Conservation (phyloP, 2,329 filamentous ascomycete genomes). For the Hortaea sp. region DNA sequence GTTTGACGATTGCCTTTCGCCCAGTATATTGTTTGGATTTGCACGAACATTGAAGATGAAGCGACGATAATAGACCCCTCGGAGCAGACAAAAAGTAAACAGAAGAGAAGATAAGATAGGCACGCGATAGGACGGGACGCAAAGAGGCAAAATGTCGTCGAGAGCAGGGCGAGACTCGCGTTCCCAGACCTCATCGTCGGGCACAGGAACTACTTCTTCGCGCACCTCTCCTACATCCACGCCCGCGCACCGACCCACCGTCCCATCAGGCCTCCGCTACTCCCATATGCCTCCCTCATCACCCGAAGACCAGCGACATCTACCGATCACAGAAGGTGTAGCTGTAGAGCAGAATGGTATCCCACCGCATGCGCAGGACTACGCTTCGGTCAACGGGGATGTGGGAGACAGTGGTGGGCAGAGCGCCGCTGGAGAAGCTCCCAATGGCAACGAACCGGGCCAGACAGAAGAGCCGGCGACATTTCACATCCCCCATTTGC, state of each 20-base stretch:
- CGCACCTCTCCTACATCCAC: not conserved
- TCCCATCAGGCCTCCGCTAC: slow-evolving; percentile 29
- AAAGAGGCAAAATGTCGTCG: not conserved
- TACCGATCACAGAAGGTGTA: not conserved
- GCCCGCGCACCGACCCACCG: slow-evolving; percentile 14
- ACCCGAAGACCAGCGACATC: slow-evolving; percentile 29
- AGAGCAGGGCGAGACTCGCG: too few species aligned
- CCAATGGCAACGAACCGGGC: slow-evolving; percentile 11
- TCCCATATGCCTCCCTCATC: slow-evolving; percentile 34
- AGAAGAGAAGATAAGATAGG: not conserved
- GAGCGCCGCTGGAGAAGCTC: not conserved
- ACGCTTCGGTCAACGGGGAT: slow-evolving; percentile 22
- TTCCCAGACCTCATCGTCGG: too few species aligned
- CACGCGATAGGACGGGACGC: not conserved
- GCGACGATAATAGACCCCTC: too few species aligned
- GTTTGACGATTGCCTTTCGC: too few species aligned
- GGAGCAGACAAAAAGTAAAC: too few species aligned
- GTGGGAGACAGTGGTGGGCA: too few species aligned
- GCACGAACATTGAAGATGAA: too few species aligned
- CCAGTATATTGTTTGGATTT: too few species aligned
- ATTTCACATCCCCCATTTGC: slow-evolving; percentile 6
- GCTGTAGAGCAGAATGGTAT: slow-evolving; percentile 20
- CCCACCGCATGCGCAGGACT: slow-evolving; percentile 20
- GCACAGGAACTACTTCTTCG: not conserved
- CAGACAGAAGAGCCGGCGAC: slow-evolving; percentile 15